Percentiles rank a stretch among this genome's conserved stretches.
phyloP scores from a whole-genome alignment of 2,329 filamentous ascomycete species.

The Decorospora gaudefroyi region DNA sequence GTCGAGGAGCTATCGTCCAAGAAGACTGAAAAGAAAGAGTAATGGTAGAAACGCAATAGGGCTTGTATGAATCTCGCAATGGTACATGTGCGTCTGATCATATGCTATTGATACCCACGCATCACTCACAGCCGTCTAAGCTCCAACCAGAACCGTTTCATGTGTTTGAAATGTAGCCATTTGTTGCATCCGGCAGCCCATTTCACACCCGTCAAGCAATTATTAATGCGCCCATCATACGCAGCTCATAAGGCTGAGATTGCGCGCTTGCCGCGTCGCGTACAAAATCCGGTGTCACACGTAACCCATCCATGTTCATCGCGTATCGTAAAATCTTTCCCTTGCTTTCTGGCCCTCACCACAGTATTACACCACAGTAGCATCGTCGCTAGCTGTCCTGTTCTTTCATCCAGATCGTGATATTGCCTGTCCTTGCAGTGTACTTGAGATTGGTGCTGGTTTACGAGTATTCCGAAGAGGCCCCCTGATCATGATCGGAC shows the following conservation, averaged over 20 bases:
- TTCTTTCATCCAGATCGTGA: no score
- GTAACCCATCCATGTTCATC: background rate
- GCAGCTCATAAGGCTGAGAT: background rate
- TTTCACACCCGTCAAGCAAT: background rate
- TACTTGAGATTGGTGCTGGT: background rate
- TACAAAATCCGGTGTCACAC: background rate
- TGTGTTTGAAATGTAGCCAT: background rate
- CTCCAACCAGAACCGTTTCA: background rate
- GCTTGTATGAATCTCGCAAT: background rate
- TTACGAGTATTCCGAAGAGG: constrained; percentile 14
- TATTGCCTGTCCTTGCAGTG: background rate
- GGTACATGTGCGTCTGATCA: constrained; percentile 4
- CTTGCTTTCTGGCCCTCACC: no score
- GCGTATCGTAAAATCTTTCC: background rate
- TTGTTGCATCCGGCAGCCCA: background rate
- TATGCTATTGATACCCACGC: constrained; percentile 14
- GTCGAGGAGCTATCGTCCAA: constrained; percentile 59
- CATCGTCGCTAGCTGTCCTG: background rate
- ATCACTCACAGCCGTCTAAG: background rate
- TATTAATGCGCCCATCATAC: background rate
- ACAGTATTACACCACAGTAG: background rate
- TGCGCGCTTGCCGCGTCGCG: no score
- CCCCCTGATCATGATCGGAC: constrained; percentile 6
- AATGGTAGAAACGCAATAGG: background rate
- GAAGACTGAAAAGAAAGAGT: constrained; percentile 29